These are phyloP conservation scores for Moricandia arvensis DNA, from an alignment of 345 rosid genomes.

Conservation along the genomic window DNA sequence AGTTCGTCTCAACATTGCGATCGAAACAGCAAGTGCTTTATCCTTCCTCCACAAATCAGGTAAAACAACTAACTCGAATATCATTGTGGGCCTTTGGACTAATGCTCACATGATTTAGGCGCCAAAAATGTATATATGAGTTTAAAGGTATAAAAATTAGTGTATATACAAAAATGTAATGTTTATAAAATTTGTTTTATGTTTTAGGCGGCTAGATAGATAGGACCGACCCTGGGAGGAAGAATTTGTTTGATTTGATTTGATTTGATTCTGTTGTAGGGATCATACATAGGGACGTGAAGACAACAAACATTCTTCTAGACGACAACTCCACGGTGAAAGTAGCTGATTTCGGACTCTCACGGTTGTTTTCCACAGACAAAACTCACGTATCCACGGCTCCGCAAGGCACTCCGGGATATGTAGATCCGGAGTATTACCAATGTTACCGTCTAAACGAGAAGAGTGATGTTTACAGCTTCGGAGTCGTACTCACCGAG, in stretches of 20 bases:
- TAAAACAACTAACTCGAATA: background rate
- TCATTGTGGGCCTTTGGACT: no score
- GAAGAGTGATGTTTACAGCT: conserved; percentile 91
- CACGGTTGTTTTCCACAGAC: conserved; percentile 66
- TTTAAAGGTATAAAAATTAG: no score
- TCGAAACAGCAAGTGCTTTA: conserved; percentile 74
- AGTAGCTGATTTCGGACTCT: conserved; percentile 95
- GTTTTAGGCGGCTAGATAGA: no score
- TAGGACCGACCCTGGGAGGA: no score
- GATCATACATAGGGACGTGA: conserved; percentile 84
- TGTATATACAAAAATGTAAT: no score
- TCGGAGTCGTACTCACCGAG: conserved; percentile 80
- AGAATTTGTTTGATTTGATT: background rate
- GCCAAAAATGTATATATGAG: no score
- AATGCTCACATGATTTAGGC: no score
- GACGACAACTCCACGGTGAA: conserved; percentile 59
- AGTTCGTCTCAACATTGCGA: conserved; percentile 64
- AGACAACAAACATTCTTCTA: conserved; percentile 81
- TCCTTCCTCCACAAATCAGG: conserved; percentile 61
- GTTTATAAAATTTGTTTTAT: no score
- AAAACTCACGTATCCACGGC: conserved; percentile 87
- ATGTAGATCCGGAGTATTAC: conserved; percentile 84
- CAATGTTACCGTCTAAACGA: conserved; percentile 75
- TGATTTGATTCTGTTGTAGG: background rate
- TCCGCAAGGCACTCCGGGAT: conserved; percentile 96